Evolutionary conservation across 75 land plant species (phyloP), one percentile per base, ranked within the genome.

Genomic region (Ceratopteris richardii): DNA sequence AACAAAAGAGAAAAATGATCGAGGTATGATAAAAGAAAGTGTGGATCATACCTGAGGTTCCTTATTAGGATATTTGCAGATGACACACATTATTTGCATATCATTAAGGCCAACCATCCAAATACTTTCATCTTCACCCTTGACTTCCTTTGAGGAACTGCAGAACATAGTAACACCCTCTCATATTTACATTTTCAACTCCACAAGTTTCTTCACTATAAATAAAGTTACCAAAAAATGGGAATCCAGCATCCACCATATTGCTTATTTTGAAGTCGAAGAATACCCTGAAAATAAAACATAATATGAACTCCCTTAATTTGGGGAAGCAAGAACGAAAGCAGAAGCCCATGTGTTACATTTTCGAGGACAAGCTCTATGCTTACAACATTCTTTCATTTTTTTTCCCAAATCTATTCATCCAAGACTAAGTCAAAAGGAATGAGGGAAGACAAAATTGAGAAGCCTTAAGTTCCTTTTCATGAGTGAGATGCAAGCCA

Each of bases 171-270:
- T 13, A 48, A 19, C 11, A 41, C 39, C 58, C 53, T 27, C 5
- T 55, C 57, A 24, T 18, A 58, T 26, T 18, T 28, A 25, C 6
- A 16, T 39, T 36, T 6, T 36, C 47, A 58, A 58, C 20, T 11
- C 64, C 20, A 14, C 13, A 16, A 31, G 23, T 43, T 26, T 17
- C 1, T 17, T 41, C 39, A 31, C 26, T 7, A 65, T 46, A 71
- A 29, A 41, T 18, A 50, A 20, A 12, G 26, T 21, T 56, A 94
- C 99, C 99, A 86, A 76, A 90, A 95, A 14, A 90, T 29, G 30
- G 99, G 99, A 19, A 95, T 62, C 99, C 99, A 95, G 36, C 80
- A 79, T 28, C 92, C 92, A 53, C 76, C 83, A 72, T 50, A 90
- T 53, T 82, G 82, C n/a, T 54, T 54, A 30, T 66, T 68, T 31